Evolutionary conservation across 805 yeast genomes (phyloP).

Genomic region (Candida ponderosae): DNA sequence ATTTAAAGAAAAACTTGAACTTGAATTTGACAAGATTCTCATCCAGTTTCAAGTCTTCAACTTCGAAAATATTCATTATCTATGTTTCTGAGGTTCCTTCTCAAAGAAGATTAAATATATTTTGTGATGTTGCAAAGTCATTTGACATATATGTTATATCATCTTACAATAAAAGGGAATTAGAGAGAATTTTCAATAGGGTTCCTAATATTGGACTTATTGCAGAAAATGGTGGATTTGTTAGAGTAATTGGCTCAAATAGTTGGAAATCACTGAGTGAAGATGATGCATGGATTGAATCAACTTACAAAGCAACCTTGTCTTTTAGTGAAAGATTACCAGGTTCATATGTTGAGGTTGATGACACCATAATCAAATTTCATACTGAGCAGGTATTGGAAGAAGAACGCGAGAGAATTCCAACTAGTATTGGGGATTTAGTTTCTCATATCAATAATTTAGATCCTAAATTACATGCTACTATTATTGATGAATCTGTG

Average conservation of each 20-base stretch:
- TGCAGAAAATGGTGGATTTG: conserved; percentile 85
- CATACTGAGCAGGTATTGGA: conserved; percentile 65
- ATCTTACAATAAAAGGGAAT: conserved; percentile 50
- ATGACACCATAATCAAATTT: conserved; percentile 70
- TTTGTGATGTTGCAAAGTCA: conserved; percentile 45
- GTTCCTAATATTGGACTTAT: conserved; percentile 69
- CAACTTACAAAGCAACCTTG: conserved; percentile 45
- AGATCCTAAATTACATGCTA: conserved; percentile 66
- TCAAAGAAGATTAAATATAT: conserved; percentile 45
- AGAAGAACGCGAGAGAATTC: conserved; percentile 43
- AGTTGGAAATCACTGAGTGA: conserved; percentile 60
- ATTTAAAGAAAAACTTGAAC: conserved; percentile 26
- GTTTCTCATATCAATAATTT: conserved; percentile 79
- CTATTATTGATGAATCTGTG: conserved; percentile 58
- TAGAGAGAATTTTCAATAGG: conserved; percentile 63
- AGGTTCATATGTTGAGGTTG: conserved; percentile 62
- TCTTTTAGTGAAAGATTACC: conserved; percentile 72
- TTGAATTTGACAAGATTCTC: conserved; percentile 22
- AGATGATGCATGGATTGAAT: conserved; percentile 54
- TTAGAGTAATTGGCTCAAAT: conserved; percentile 42
- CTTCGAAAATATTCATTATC: conserved; percentile 38
- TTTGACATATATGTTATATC: conserved; percentile 71
- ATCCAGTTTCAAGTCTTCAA: conserved; percentile 19
- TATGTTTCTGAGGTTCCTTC: conserved; percentile 49
- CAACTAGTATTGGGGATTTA: conserved; percentile 71